A percentile compares a stretch with the other conserved stretches of the same genome.
Evolutionary conservation across 2,329 filamentous ascomycete species (phyloP).

Genomic region (Penicillium oxalicum): DNA sequence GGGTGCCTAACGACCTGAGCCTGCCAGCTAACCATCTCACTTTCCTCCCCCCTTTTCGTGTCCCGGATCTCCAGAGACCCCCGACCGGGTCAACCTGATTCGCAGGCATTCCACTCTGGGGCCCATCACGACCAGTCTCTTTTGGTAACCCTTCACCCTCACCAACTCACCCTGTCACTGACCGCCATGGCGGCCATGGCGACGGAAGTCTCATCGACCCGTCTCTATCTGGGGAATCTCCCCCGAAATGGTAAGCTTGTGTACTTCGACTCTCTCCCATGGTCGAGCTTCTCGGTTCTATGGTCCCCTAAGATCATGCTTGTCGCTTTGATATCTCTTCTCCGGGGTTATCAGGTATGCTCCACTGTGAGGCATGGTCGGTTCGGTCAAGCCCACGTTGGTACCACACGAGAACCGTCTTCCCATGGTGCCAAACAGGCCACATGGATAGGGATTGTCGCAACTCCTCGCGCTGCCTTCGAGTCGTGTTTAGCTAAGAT

Average conservation of each 20-base stretch:
- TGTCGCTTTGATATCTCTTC: too few relatives aligned
- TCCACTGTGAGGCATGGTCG: neutral
- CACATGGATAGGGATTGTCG: slow-evolving; percentile 18
- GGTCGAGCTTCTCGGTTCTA: too few relatives aligned
- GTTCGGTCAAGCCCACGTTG: neutral
- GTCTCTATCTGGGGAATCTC: slow-evolving; percentile 96
- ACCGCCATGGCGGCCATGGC: slow-evolving; percentile 43
- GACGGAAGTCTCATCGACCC: slow-evolving; percentile 84
- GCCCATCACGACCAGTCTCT: slow-evolving; percentile 6
- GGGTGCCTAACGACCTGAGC: slow-evolving; percentile 1
- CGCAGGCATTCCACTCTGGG: neutral
- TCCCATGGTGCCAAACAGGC: neutral
- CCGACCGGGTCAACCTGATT: slow-evolving; percentile 7
- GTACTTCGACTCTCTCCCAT: slow-evolving; percentile 25
- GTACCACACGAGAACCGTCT: too few relatives aligned
- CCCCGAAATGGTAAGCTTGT: slow-evolving; percentile 78
- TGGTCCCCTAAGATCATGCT: too few relatives aligned
- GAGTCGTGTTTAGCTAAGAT: slow-evolving; percentile 4
- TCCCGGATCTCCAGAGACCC: neutral
- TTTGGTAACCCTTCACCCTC: slow-evolving; percentile 1
- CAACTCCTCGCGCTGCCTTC: slow-evolving; percentile 11
- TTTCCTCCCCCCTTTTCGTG: neutral
- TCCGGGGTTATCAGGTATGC: neutral
- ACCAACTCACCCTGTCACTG: slow-evolving; percentile 1
- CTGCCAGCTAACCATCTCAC: neutral